A percentile compares a stretch with the other conserved stretches of the same genome.
Evolutionary conservation across 2,329 filamentous ascomycete genomes (phyloP).

Genomic region (Aureobasidium musti): DNA sequence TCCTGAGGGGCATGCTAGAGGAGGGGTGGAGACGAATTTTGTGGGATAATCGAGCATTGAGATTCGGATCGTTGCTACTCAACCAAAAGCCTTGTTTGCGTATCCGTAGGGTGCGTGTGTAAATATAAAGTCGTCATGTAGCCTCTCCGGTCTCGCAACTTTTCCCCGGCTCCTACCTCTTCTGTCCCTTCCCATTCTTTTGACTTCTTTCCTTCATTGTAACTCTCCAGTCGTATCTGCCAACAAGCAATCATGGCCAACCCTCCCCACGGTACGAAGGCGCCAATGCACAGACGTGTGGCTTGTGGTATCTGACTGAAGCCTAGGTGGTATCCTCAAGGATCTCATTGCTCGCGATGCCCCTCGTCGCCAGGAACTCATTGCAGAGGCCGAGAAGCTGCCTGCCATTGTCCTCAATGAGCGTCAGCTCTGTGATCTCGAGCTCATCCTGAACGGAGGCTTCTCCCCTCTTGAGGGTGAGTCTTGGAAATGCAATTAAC

Average conservation of each 20-base stretch:
- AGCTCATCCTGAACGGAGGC: conserved; percentile 94
- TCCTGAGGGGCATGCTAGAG: conserved; percentile 20
- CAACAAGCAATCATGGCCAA: conserved; percentile 48
- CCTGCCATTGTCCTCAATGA: conserved; percentile 84
- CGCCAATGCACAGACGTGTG: conserved; percentile 23
- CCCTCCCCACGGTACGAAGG: conserved; percentile 51
- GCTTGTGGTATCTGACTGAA: conserved; percentile 33
- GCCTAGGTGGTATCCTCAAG: conserved; percentile 84
- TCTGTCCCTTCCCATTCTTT: conserved; percentile 9
- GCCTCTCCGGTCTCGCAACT: conserved; percentile 19
- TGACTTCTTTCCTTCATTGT: conserved; percentile 21
- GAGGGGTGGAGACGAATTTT: conserved; percentile 22
- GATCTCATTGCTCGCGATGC: conserved; percentile 94
- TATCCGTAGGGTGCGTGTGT: not conserved
- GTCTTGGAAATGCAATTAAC: conserved; percentile 45
- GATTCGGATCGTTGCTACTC: conserved; percentile 22
- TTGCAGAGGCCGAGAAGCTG: conserved; percentile 79
- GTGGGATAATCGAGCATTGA: conserved; percentile 4
- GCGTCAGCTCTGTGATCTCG: conserved; percentile 95
- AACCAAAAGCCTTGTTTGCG: conserved; percentile 26
- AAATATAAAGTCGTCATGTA: conserved; percentile 23
- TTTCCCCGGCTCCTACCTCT: conserved; percentile 14
- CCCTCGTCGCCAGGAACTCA: conserved; percentile 76
- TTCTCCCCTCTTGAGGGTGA: conserved; percentile 96
- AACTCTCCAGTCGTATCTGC: not conserved